These are phyloP conservation scores for Coccomyxa sp. DNA, from an alignment of 139 green algal species.

Conservation along the genomic window DNA sequence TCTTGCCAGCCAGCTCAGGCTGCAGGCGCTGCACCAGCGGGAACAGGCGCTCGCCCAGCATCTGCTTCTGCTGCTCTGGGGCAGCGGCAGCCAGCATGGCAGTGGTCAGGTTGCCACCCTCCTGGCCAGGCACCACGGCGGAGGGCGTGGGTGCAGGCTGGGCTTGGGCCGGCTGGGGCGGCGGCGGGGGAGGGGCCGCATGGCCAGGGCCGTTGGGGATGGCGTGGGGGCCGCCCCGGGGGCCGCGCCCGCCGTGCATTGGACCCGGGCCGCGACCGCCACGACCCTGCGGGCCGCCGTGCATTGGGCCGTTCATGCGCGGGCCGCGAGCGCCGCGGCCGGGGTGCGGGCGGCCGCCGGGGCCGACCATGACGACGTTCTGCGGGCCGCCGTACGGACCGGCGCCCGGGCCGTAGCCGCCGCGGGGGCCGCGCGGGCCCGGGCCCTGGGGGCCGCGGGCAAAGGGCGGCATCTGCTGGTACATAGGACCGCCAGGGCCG, in stretches of 20 bases:
- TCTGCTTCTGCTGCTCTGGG: conserved; percentile 83
- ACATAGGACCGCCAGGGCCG: conserved; percentile 40
- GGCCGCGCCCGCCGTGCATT: conserved; percentile 15
- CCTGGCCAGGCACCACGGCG: conserved; percentile 25
- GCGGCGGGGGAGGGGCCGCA: not conserved
- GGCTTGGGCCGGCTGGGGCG: conserved; percentile 20
- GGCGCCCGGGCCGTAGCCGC: not conserved
- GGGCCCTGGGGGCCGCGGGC: not conserved
- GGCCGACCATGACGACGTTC: conserved; percentile 1
- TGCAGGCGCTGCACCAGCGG: conserved; percentile 55
- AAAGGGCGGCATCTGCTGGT: conserved; percentile 3
- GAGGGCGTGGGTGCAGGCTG: conserved; percentile 4
- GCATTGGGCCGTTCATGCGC: conserved; percentile 8
- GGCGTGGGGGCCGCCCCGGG: not conserved
- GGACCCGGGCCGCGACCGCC: conserved; percentile 2
- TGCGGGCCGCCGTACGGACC: conserved; percentile 7
- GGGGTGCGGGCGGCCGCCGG: conserved; percentile 6
- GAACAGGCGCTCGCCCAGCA: conserved; percentile 89
- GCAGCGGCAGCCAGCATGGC: conserved; percentile 73
- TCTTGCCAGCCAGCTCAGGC: conserved; percentile 86
- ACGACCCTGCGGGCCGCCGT: conserved; percentile 22
- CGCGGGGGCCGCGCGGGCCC: not conserved
- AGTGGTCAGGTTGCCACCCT: conserved; percentile 37
- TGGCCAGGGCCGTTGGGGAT: not conserved
- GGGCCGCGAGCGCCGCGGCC: conserved; percentile 9